Evolutionary conservation across 208 protist species (phyloP).

Genomic region (Leishmania guyanensis): DNA sequence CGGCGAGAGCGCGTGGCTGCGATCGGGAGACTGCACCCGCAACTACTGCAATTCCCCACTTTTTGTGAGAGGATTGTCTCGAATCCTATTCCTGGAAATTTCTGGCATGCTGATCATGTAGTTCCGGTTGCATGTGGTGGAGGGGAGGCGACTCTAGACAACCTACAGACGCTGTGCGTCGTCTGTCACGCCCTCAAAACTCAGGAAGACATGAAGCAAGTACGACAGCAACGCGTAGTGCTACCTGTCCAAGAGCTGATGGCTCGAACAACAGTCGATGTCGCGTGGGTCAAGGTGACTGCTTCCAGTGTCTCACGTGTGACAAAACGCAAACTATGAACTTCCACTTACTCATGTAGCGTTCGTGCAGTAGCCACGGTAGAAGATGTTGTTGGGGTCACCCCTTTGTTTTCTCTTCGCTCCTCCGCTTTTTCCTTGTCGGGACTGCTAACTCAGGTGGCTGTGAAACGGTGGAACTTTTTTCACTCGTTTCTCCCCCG

Average conservation of each 20-base stretch:
- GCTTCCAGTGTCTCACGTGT: slow-evolving; percentile 1
- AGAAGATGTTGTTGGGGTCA: not conserved
- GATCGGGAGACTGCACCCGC: slow-evolving; percentile 51
- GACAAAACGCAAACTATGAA: not conserved
- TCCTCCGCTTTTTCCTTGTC: not conserved
- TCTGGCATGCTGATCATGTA: slow-evolving; percentile 86
- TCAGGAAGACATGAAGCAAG: slow-evolving; percentile 36
- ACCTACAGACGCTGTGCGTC: slow-evolving; percentile 85
- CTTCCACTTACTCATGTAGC: not conserved
- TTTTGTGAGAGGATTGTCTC: slow-evolving; percentile 52
- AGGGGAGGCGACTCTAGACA: slow-evolving; percentile 61
- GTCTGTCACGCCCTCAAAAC: slow-evolving; percentile 82
- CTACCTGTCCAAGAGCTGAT: not conserved
- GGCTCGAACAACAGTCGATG: slow-evolving; percentile 18
- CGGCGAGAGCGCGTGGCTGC: slow-evolving; percentile 29
- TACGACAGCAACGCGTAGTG: slow-evolving; percentile 4
- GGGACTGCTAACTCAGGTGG: not conserved
- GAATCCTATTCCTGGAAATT: slow-evolving; percentile 63
- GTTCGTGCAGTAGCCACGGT: not conserved
- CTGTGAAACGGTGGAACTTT: not conserved
- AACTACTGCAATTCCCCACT: slow-evolving; percentile 56
- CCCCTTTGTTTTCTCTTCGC: not conserved
- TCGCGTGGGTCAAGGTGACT: slow-evolving; percentile 3
- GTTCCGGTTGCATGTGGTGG: slow-evolving; percentile 68
- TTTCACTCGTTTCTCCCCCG: not conserved